Evolutionary conservation across 169 alveolate genomes (phyloP).

Genomic region (Cryptosporidium canis): DNA sequence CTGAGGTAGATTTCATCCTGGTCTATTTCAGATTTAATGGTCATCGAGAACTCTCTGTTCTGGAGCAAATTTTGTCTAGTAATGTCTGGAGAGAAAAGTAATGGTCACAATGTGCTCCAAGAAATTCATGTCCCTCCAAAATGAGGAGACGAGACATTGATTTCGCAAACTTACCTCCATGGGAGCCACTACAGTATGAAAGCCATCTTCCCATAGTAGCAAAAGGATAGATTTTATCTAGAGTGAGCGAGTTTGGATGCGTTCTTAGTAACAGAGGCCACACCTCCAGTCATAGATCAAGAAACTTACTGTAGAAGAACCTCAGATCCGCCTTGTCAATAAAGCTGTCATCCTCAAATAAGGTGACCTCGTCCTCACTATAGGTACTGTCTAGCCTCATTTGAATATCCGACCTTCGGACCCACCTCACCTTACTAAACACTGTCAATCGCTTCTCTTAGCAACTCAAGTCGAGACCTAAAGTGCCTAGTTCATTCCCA

Average conservation of each 20-base stretch:
- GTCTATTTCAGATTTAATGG: slow-evolving; percentile 43
- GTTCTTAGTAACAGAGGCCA: background rate
- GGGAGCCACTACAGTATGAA: background rate
- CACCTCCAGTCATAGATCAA: no score
- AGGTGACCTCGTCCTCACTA: background rate
- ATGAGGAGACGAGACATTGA: no score
- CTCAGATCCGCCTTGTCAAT: slow-evolving; percentile 54
- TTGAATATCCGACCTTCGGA: background rate
- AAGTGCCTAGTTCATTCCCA: no score
- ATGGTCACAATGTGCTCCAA: background rate
- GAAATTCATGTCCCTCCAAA: background rate
- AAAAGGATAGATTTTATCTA: slow-evolving; percentile 65
- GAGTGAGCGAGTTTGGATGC: no score
- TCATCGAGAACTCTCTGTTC: slow-evolving; percentile 67
- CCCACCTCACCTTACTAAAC: background rate
- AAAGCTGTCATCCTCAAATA: slow-evolving; percentile 23
- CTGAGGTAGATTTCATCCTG: slow-evolving; percentile 85
- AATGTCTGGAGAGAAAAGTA: background rate
- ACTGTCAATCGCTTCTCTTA: background rate
- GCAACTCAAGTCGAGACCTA: no score
- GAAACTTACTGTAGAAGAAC: slow-evolving; percentile 68
- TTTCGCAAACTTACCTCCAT: background rate
- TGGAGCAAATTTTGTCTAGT: slow-evolving; percentile 1
- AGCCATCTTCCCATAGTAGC: slow-evolving; percentile 50
- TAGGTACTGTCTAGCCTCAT: background rate